These are phyloP conservation scores for Castanea mollissima DNA, from an alignment of 306 rosid species.

Conservation along the genomic window DNA sequence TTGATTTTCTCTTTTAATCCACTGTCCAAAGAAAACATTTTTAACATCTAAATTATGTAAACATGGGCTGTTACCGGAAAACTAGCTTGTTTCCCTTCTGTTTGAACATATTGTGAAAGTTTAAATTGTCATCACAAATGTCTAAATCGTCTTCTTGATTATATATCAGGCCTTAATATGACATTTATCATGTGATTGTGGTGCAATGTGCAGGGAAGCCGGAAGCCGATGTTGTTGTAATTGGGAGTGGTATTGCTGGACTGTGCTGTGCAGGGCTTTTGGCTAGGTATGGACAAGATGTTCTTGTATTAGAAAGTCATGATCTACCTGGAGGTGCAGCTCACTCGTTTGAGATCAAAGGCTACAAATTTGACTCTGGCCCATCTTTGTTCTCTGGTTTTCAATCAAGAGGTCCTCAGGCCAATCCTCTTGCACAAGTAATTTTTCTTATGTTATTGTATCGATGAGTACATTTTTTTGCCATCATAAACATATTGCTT, in stretches of 20 bases:
- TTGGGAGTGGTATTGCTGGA: constrained; percentile 92
- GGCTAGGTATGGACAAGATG: constrained; percentile 79
- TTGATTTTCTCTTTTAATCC: background rate
- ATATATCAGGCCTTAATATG: background rate
- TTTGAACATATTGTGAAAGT: background rate
- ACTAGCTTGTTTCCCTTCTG: background rate
- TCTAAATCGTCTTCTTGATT: background rate
- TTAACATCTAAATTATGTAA: background rate
- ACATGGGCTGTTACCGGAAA: too few species aligned
- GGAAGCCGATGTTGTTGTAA: constrained; percentile 77
- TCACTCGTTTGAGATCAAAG: constrained; percentile 71
- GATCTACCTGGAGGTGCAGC: constrained; percentile 91
- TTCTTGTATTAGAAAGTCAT: constrained; percentile 79
- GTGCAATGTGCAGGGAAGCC: constrained; percentile 35
- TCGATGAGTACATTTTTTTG: background rate
- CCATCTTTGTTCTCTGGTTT: constrained; percentile 89
- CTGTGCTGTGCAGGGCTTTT: constrained; percentile 75
- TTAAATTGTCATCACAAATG: background rate
- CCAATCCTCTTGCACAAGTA: constrained; percentile 87
- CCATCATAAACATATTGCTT: background rate
- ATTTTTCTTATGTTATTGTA: background rate
- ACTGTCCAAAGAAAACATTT: background rate
- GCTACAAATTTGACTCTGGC: constrained; percentile 83
- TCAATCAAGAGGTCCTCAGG: constrained; percentile 91
- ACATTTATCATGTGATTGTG: background rate